These are phyloP conservation scores for Cylindrodendrum hubeiense DNA, from an alignment of 2,329 filamentous ascomycete genomes.

Conservation along the genomic window DNA sequence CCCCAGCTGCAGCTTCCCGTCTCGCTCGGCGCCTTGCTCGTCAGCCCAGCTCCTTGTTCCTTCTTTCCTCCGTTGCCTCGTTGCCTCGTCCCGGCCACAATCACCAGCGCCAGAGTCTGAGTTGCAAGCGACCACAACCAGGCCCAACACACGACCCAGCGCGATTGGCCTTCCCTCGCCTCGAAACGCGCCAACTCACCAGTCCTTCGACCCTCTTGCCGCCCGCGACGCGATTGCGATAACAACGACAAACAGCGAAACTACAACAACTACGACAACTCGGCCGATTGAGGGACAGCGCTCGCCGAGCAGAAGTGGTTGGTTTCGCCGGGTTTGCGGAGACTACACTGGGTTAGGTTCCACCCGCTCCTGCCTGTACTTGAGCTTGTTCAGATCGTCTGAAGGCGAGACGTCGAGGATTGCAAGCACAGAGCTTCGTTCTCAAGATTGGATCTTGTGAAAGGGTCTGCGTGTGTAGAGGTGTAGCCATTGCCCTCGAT, in stretches of 20 bases:
- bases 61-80: neutral
- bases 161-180: neutral
- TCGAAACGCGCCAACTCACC: neutral
- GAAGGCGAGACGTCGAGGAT: slow-evolving; percentile 44
- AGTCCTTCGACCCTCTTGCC: neutral
- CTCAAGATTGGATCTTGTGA: slow-evolving; percentile 55
- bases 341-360: slow-evolving; percentile 32
- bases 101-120: neutral
- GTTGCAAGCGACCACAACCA: neutral
- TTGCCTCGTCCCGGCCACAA: neutral
- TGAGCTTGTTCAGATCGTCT: slow-evolving; percentile 29
- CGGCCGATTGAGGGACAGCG: slow-evolving; percentile 25
- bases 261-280: slow-evolving; percentile 19
- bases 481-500: slow-evolving; percentile 31
- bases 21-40: neutral
- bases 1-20: neutral
- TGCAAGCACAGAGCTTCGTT: slow-evolving; percentile 75
- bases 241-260: slow-evolving; percentile 6
- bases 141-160: neutral
- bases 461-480: slow-evolving; percentile 37
- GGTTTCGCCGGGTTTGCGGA: slow-evolving; percentile 31
- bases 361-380: slow-evolving; percentile 36
- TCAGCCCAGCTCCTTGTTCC: slow-evolving; percentile 1
- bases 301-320: slow-evolving; percentile 34
- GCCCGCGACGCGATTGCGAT: slow-evolving; percentile 26